Percentiles rank a stretch among this genome's conserved stretches.
phyloP scores from a whole-genome alignment of 176 grass and related monocot genomes.

The Thalia dealbata region DNA sequence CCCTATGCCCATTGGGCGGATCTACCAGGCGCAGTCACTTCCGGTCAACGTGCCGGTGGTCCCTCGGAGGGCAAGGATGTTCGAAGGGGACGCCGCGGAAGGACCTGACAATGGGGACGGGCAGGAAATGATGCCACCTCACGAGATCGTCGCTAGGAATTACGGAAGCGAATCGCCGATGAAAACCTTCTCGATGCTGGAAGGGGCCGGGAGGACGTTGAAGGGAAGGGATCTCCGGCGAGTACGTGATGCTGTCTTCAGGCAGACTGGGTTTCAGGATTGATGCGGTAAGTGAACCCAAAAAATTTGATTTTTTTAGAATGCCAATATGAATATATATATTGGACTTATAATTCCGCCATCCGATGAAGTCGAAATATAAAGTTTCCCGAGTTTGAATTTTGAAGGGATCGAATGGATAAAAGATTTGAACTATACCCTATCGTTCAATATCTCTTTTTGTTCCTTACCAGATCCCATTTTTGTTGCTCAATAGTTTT shows the following conservation, averaged over 20 bases:
- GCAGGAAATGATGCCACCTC: constrained; percentile 70
- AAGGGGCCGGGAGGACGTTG: constrained; percentile 68
- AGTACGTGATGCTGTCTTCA: constrained; percentile 75
- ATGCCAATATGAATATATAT: not conserved
- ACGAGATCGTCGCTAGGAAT: constrained; percentile 57
- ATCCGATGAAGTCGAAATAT: not conserved
- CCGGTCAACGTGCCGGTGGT: constrained; percentile 12
- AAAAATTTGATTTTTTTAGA: not conserved
- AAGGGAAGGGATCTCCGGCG: constrained; percentile 86
- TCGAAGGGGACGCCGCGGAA: constrained; percentile 4
- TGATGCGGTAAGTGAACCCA: constrained; percentile 9
- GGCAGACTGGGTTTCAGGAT: constrained; percentile 73
- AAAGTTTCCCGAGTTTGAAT: not conserved
- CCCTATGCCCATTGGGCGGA: constrained; percentile 6
- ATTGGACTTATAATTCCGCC: not conserved
- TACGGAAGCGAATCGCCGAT: constrained; percentile 44
- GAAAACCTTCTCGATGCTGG: constrained; percentile 70
- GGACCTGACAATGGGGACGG: constrained; percentile 24
- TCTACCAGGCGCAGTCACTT: constrained; percentile 7
- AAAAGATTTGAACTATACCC: too few relatives aligned
- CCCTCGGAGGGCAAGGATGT: not conserved
- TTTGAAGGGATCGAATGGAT: too few relatives aligned
- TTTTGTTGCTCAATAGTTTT: too few relatives aligned
- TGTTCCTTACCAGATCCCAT: too few relatives aligned
- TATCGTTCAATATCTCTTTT: too few relatives aligned